Evolutionary conservation across 148 eudicot species (phyloP), one percentile per base, ranked within the genome.

Genomic region (Chenopodium formosanum): DNA sequence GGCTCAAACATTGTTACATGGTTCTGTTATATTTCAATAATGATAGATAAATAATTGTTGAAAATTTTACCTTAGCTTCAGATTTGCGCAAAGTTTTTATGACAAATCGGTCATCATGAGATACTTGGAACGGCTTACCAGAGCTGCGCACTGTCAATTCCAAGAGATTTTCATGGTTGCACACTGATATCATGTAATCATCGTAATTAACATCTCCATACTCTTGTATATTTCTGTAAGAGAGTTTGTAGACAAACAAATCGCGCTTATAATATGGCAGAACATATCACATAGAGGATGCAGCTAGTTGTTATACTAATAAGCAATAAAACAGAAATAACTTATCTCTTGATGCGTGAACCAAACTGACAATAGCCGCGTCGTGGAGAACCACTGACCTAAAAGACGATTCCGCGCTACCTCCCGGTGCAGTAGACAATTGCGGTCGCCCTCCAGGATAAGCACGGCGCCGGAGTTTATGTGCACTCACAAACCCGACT

Each of bases 101-200:
- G 69, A 88, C 83, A 69, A 79, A 84, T 48, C 84, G 73, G 25
- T 65, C 44, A 86, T 86, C 88, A n/a, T 75, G 86, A 62, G 86
- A 79, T 40, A 86, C 71, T 72, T 79, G 80, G 79, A 88, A 84
- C 0, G 90, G 88, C 53, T 81, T 79, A 22, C 88, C 85, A 75
- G 64, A 82, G 65, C 90, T 87, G 79, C 83, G 80, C 46, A 73
- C 9, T 58, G 77, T 69, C 56, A 88, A 70, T 71, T 84, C 88
- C 86, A 84, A 82, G 34, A 88, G 86, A 4, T 82, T 88, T 56
- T 88, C 90, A 52, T 84, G 88, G 72, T 85, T 80, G 73, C 85
- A 76, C 76, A 88, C 69, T 23, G 83, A 67, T 44, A 71, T 65
- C 86, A 85, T 64, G 76, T 88, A 88, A 9, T 88, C 88, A 9